Evolutionary conservation across 1,284 basidiomycete species (phyloP), one percentile per base, ranked within the genome.

Genomic region (Marasmius tenuissimus): DNA sequence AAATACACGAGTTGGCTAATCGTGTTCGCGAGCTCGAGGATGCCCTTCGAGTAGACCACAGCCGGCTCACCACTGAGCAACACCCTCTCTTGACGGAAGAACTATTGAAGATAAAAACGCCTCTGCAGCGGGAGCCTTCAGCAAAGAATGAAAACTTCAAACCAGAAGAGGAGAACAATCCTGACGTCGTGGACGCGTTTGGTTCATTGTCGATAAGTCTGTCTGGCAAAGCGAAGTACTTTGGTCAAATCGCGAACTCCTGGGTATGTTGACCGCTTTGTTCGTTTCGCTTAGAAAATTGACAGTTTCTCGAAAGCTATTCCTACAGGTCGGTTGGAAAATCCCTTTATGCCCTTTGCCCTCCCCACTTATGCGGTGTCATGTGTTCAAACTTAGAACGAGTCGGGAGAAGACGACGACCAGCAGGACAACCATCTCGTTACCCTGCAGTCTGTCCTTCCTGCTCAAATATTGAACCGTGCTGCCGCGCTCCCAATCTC

Each of bases 21-120:
- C 89, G 92, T 52, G 86, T 92, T 20, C 83, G 89, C 59, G 85
- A 91, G 59, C 81, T 93, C n/a, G 91, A 93, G 70, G 89, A 92
- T 67, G 86, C 78, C 8, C 76, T 93, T 35, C 81, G 87, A 39
- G 68, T 75, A 1, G 82, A 86, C 0, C 89, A 93, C 68, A 71
- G 78, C 6, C 79, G 81, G 48, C 71, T 86, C n/a, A 84, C 89
- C 0, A 61, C 74, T n/a, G 87, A 90, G 14, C 76, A 72, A 4
- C 90, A 92, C 63, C 86, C 87, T 3, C 77, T 93, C 10, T 78
- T 93, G 0, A 67, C 82, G 8, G 89, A 91, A 0, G 90, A 92
- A 2, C 80, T 91, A 22, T 76, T 92, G 8, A 81, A 82, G 59
- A 82, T 92, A 65, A 92, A 92, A 68, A 86, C 87, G 0, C 90